Base-by-base conservation (phyloP, 306 rosid genomes). In the Abrus pulchellus region DNA sequence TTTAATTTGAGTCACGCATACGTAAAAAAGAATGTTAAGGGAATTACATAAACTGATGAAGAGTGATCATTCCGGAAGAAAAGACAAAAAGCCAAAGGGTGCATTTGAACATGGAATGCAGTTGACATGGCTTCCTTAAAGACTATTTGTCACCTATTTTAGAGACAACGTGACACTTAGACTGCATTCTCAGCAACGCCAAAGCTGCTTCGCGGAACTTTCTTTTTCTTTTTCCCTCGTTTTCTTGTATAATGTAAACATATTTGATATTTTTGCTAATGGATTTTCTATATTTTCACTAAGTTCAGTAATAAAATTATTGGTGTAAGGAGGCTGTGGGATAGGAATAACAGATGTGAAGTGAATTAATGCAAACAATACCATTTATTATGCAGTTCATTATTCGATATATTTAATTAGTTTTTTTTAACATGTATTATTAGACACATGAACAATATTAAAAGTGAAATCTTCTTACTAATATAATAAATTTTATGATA, bases 91-190 rank as follows among this genome's bases (percentile, higher is more conserved):
- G 20, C 20, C 57, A 80, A 54, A 83, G 66, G 75, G 74, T 56
- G 81, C 54, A 68, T 83, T 77, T 60, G 85, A 83, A 85, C 76
- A 82, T 79, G 85, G 82, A 76, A 71, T 52, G 84, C 71, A 78
- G 66, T 76, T 64, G 76, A 83, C 49, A 74, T 81, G 79, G 87
- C 75, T 79, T 73, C 78, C 84, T 88, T 83, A 72, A 83, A 79
- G 82, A 78, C 82, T 74, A 60, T 85, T 61, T 90, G 90, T 85
- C 86, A 47, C 80, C 78, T 41, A 28, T 82, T 83, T 85, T 68
- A 50, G 32, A 60, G 87, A 83, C 90, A 83, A 66, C 28, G 69
- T 83, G 40, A 64, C 38, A 8, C 75, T 73, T 74, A 63, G 50
- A 62, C 79, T 65, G 81, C 14, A 65, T 72, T 59, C 62, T 71